These are phyloP conservation scores for Phaeomoniella chlamydospora DNA, from an alignment of 2,329 filamentous ascomycete species.

Conservation along the genomic window DNA sequence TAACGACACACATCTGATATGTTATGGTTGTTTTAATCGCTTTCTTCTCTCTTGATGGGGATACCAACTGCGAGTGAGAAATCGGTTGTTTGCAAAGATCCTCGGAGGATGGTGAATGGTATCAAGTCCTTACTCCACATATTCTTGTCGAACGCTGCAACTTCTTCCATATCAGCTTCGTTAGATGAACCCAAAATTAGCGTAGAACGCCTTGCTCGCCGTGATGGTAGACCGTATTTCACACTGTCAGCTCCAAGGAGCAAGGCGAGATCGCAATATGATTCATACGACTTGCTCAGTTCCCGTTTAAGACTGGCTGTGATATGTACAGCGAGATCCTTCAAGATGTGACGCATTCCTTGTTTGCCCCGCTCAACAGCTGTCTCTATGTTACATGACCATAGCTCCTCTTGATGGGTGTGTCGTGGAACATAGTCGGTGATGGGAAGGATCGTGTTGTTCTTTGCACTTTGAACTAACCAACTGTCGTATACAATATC, in stretches of 20 bases:
- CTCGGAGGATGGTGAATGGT: not conserved
- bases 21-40: too few relatives aligned
- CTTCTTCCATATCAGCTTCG: not conserved
- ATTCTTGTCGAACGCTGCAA: not conserved
- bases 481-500: not conserved
- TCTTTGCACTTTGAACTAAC: not conserved
- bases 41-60: not conserved
- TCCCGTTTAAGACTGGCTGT: not conserved
- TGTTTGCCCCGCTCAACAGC: not conserved
- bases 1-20: not conserved
- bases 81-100: not conserved
- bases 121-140: not conserved
- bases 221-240: not conserved
- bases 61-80: not conserved
- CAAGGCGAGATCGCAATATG: not conserved
- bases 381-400: not conserved
- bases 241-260: not conserved
- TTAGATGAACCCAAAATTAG: not conserved
- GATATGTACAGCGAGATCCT: not conserved
- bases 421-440: not conserved
- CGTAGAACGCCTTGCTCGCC: not conserved
- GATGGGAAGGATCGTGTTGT: not conserved
- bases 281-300: not conserved
- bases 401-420: not conserved
- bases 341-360: not conserved